These are phyloP conservation scores for Vigna radiata DNA, from an alignment of 306 rosid species.

Conservation along the genomic window DNA sequence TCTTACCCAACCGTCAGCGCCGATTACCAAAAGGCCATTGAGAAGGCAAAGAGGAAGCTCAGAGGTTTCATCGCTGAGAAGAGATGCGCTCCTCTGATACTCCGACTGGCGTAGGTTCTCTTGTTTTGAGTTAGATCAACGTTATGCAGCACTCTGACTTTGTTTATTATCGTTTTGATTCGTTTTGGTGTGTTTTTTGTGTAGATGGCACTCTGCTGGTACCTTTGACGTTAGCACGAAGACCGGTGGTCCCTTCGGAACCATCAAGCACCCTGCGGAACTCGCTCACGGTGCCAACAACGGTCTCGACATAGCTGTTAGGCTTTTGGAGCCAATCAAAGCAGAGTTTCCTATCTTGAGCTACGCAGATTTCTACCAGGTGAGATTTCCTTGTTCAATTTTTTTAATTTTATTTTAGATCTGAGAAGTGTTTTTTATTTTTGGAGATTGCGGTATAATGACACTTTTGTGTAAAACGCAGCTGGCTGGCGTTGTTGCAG, in stretches of 20 bases:
- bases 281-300: conserved; percentile 81
- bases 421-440: not conserved
- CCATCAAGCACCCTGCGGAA: conserved; percentile 67
- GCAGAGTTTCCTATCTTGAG: conserved; percentile 71
- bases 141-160: not conserved
- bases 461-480: conserved; percentile 2
- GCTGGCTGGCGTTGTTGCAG: conserved; percentile 96
- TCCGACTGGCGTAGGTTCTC: conserved; percentile 77
- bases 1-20: conserved; percentile 80
- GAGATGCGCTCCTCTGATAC: conserved; percentile 86
- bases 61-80: conserved; percentile 93
- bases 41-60: conserved; percentile 91
- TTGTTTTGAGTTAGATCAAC: not conserved
- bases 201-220: conserved; percentile 99
- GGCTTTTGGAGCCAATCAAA: conserved; percentile 92
- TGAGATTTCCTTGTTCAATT: not conserved
- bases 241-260: conserved; percentile 98
- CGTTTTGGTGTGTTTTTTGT: not conserved
- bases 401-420: not conserved
- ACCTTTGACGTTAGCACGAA: conserved; percentile 68
- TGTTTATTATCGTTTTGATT: not conserved
- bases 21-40: conserved; percentile 78
- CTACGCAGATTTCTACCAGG: conserved; percentile 95
- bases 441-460: not conserved
- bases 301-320: conserved; percentile 91